A percentile compares a stretch with the other conserved stretches of the same genome.
Evolutionary conservation across 495 filamentous ascomycete species (phyloP).

Genomic region (Darksidea phi): DNA sequence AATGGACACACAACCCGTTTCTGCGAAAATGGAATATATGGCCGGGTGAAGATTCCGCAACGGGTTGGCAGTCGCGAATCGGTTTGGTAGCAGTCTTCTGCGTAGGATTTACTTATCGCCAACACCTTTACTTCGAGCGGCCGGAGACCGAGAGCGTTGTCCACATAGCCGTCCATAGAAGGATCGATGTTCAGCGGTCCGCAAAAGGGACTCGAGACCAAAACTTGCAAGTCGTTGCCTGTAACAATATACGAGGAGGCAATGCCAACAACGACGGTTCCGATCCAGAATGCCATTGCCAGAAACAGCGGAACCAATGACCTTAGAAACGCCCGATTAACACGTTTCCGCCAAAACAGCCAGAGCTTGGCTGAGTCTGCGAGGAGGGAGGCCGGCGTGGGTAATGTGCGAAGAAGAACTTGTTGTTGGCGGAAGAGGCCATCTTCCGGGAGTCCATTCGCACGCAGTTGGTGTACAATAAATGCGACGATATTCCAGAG

Average conservation of each 20-base stretch:
- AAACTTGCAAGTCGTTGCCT: background rate
- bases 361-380: constrained; percentile 6
- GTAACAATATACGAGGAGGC: background rate
- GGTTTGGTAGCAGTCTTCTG: constrained; percentile 1
- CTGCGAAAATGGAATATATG: background rate
- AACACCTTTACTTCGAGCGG: background rate
- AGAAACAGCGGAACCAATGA: background rate
- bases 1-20: too few relatives aligned
- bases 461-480: constrained; percentile 6
- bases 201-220: constrained; percentile 1
- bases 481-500: constrained; percentile 12
- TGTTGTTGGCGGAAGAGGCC: constrained; percentile 16
- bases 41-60: constrained; percentile 2
- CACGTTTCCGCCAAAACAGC: background rate
- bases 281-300: background rate
- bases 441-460: background rate
- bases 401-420: constrained; percentile 9
- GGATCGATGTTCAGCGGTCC: background rate
- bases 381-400: background rate
- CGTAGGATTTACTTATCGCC: background rate
- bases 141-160: background rate
- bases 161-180: too few relatives aligned
- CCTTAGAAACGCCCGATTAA: background rate
- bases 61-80: background rate
- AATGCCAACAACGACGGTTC: background rate